A percentile compares a stretch with the other conserved stretches of the same genome.
Evolutionary conservation across 202 grass and related monocot genomes (phyloP).

Genomic region (Eragrostis tef): DNA sequence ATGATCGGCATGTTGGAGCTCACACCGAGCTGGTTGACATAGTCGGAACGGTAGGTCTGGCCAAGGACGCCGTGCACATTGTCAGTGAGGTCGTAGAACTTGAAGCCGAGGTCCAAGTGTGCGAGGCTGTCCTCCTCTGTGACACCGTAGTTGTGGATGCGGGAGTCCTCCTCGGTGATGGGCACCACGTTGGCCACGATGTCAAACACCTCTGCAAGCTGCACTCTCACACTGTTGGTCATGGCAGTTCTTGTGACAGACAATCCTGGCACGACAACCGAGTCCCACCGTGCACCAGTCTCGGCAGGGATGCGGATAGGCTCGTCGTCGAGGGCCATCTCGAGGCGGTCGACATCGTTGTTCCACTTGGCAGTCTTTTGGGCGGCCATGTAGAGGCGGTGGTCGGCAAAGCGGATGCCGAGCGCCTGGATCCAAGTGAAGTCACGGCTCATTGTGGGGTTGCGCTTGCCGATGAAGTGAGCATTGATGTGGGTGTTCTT

Average conservation of each 20-base stretch:
- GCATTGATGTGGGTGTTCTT: constrained; percentile 66
- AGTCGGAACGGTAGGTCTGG: constrained; percentile 59
- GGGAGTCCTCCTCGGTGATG: constrained; percentile 59
- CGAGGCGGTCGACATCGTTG: constrained; percentile 48
- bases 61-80: constrained; percentile 62
- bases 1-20: constrained; percentile 61
- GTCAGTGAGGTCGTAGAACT: constrained; percentile 45
- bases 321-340: constrained; percentile 57
- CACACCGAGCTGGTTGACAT: constrained; percentile 52
- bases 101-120: constrained; percentile 60
- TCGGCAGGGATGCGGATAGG: constrained; percentile 30
- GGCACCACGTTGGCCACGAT: constrained; percentile 49
- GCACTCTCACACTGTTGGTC: constrained; percentile 44
- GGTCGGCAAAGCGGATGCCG: constrained; percentile 57
- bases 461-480: constrained; percentile 74
- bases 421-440: constrained; percentile 88
- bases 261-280: constrained; percentile 20
- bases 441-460: constrained; percentile 56
- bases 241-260: constrained; percentile 44
- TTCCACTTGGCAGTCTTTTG: constrained; percentile 50
- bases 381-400: constrained; percentile 58
- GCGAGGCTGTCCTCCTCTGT: constrained; percentile 51
- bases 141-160: constrained; percentile 55
- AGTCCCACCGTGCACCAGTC: constrained; percentile 41
- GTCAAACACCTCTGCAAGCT: constrained; percentile 50